phyloP scores from a whole-genome alignment of 2,329 filamentous ascomycete species.

The Claviceps sp. region DNA sequence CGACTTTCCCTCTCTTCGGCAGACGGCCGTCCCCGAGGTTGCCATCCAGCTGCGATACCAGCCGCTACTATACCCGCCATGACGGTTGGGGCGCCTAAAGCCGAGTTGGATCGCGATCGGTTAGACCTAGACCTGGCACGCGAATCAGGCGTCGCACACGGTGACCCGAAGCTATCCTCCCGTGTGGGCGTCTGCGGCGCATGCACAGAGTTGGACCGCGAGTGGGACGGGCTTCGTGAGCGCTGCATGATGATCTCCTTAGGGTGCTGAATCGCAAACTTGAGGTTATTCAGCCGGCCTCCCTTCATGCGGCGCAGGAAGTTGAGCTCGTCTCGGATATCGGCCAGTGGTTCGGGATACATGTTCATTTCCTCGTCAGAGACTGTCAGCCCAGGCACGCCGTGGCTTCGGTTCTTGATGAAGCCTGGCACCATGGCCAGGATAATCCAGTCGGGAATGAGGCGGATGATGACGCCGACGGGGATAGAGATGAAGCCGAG shows the following conservation, averaged over 20 bases:
- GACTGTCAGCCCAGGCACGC: conserved; percentile 43
- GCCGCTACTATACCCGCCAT: conserved; percentile 77
- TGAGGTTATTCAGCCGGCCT: conserved; percentile 67
- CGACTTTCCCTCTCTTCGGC: conserved; percentile 15
- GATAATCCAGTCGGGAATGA: conserved; percentile 63
- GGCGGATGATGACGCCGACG: conserved; percentile 65
- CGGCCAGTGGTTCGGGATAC: conserved; percentile 59
- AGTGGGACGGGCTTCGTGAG: conserved; percentile 50
- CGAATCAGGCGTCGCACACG: conserved; percentile 43
- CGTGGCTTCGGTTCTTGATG: conserved; percentile 33
- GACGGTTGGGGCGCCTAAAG: conserved; percentile 59
- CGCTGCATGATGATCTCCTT: conserved; percentile 52
- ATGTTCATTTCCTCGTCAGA: conserved; percentile 53
- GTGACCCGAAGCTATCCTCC: conserved; percentile 36
- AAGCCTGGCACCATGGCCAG: conserved; percentile 38
- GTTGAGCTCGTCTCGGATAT: conserved; percentile 67
- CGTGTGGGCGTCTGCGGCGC: conserved; percentile 50
- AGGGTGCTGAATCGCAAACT: conserved; percentile 64
- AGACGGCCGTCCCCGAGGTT: conserved; percentile 44
- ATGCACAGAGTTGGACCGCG: conserved; percentile 48
- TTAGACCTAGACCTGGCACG: conserved; percentile 54
- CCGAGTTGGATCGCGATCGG: conserved; percentile 53
- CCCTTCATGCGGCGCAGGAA: conserved; percentile 73
- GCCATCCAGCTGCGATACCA: conserved; percentile 64
- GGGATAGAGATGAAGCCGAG: conserved; percentile 77